Conservation (phyloP, 1,139 yeast genomes). For the Geotrichum bryndzae region DNA sequence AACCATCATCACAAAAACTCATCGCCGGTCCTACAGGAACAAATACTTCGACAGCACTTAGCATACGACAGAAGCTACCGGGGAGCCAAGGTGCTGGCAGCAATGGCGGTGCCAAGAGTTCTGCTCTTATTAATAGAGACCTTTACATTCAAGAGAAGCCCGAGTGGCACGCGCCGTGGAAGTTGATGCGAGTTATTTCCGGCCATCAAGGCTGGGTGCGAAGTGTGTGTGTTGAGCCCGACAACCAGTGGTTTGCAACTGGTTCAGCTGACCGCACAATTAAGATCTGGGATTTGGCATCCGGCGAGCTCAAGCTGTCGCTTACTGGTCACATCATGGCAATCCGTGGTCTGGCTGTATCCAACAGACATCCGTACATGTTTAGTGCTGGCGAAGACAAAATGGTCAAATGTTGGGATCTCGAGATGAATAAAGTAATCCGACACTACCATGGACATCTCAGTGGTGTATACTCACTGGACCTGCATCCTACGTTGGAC, state of each 20-base stretch:
- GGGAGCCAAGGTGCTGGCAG: neutral
- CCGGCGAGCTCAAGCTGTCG: conserved; percentile 63
- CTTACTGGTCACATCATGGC: conserved; percentile 90
- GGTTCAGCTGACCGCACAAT: conserved; percentile 87
- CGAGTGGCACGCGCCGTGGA: conserved; percentile 61
- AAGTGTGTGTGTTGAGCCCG: conserved; percentile 72
- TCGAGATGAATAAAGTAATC: conserved; percentile 75
- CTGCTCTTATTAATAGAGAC: conserved; percentile 14
- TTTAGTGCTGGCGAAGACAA: conserved; percentile 94
- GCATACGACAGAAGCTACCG: conserved; percentile 10
- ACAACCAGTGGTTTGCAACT: conserved; percentile 85
- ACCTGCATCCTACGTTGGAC: conserved; percentile 81
- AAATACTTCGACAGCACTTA: conserved; percentile 20
- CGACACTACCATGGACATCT: conserved; percentile 92
- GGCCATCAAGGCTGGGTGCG: conserved; percentile 96
- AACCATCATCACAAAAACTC: conserved; percentile 17
- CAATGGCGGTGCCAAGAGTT: neutral
- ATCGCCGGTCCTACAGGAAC: conserved; percentile 10
- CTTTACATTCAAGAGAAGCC: conserved; percentile 32
- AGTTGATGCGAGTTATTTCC: conserved; percentile 62
- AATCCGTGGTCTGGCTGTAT: conserved; percentile 68
- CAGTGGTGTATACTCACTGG: conserved; percentile 80
- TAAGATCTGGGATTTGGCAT: conserved; percentile 85
- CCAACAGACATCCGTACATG: conserved; percentile 75
- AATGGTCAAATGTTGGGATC: conserved; percentile 93